Evolutionary conservation across 192 early-diverging fungal species (phyloP).

Genomic region (Geranomyces variabilis): DNA sequence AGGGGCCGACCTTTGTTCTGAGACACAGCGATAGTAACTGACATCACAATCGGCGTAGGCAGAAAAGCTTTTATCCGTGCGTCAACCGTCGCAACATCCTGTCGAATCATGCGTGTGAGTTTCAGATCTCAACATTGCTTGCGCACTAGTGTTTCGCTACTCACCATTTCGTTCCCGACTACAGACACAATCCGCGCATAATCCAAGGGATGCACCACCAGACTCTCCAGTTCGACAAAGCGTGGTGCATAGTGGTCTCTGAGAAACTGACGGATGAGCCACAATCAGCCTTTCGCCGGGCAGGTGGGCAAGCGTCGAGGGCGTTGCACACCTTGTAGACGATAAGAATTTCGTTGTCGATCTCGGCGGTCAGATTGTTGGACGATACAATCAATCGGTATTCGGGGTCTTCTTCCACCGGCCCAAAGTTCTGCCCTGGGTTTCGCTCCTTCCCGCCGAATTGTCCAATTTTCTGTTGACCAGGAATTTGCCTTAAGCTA

Average conservation of each 20-base stretch:
- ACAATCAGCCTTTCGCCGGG: no score
- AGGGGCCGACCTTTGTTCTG: slow-evolving; percentile 77
- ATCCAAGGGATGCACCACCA: slow-evolving; percentile 86
- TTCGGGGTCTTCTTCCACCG: slow-evolving; percentile 84
- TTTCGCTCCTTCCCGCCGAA: slow-evolving; percentile 44
- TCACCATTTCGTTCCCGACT: slow-evolving; percentile 76
- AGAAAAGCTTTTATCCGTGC: slow-evolving; percentile 68
- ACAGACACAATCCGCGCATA: slow-evolving; percentile 82
- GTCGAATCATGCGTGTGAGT: slow-evolving; percentile 22
- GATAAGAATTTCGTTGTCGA: slow-evolving; percentile 86
- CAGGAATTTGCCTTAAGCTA: no score
- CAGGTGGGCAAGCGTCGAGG: no score
- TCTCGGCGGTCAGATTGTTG: slow-evolving; percentile 80
- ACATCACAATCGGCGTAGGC: slow-evolving; percentile 81
- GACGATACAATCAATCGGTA: slow-evolving; percentile 84
- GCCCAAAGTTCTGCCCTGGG: slow-evolving; percentile 55
- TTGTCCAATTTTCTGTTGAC: slow-evolving; percentile 53
- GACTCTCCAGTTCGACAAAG: slow-evolving; percentile 90
- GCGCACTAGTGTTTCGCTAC: no score
- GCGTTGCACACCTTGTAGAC: slow-evolving; percentile 84
- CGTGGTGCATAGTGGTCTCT: slow-evolving; percentile 85
- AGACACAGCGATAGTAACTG: slow-evolving; percentile 86
- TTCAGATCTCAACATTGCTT: no score
- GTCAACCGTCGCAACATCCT: slow-evolving; percentile 77
- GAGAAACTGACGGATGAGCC: slow-evolving; percentile 63